Evolutionary conservation across 495 filamentous ascomycete genomes (phyloP).

Genomic region (Xylaria scruposa): DNA sequence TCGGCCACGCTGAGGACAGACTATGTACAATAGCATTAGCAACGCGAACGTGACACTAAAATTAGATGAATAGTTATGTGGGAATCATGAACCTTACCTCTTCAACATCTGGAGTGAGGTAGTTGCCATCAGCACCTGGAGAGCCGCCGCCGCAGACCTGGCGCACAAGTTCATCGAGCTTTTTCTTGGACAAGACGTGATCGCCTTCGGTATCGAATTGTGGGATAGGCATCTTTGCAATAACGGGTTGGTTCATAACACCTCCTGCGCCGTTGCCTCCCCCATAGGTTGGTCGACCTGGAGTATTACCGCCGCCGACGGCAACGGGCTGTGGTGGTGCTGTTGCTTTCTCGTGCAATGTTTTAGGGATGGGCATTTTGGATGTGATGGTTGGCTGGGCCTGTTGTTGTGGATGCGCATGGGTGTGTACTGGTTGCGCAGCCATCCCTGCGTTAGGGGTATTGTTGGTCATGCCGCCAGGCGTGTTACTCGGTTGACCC

Average conservation of each 20-base stretch:
- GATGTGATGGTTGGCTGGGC: slow-evolving; percentile 47
- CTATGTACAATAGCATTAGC: slow-evolving; percentile 52
- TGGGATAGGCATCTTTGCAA: slow-evolving; percentile 79
- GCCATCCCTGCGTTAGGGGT: slow-evolving; percentile 22
- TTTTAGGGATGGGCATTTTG: slow-evolving; percentile 81
- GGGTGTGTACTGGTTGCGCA: slow-evolving; percentile 60
- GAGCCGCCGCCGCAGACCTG: slow-evolving; percentile 86
- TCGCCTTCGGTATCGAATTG: slow-evolving; percentile 90
- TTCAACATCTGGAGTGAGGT: slow-evolving; percentile 88
- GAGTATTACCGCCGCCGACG: slow-evolving; percentile 59
- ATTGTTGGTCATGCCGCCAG: slow-evolving; percentile 38
- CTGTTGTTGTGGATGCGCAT: slow-evolving; percentile 57
- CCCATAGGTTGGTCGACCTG: slow-evolving; percentile 75
- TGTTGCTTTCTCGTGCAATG: slow-evolving; percentile 65
- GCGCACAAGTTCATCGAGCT: slow-evolving; percentile 91
- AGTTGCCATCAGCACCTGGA: slow-evolving; percentile 69
- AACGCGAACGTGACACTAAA: slow-evolving; percentile 19
- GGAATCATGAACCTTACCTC: slow-evolving; percentile 66
- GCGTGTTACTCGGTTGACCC: slow-evolving; percentile 44
- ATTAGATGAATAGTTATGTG: slow-evolving; percentile 10
- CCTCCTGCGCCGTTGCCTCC: slow-evolving; percentile 74
- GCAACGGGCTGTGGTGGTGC: slow-evolving; percentile 72
- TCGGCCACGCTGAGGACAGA: slow-evolving; percentile 89
- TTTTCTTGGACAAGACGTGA: slow-evolving; percentile 90
- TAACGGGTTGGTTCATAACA: slow-evolving; percentile 85